Conservation (phyloP, 2,329 filamentous ascomycete species). For the Diaporthe humulicola region DNA sequence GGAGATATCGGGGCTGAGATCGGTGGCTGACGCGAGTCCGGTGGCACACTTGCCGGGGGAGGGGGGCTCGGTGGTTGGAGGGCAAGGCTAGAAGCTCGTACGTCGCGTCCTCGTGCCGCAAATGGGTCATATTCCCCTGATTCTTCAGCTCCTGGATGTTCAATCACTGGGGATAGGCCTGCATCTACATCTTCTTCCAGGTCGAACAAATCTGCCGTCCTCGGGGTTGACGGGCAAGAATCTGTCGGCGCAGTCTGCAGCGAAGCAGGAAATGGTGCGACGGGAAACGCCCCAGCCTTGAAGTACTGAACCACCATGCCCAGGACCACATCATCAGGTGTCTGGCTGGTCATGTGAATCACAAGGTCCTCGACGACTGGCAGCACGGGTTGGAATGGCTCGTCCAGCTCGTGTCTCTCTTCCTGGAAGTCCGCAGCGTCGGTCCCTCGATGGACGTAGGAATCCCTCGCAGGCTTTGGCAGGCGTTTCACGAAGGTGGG, state of each 20-base stretch:
- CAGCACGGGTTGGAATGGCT: slow-evolving; percentile 59
- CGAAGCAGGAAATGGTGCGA: slow-evolving; percentile 29
- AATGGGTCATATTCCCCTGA: slow-evolving; percentile 64
- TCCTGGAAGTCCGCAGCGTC: slow-evolving; percentile 48
- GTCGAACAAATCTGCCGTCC: slow-evolving; percentile 34
- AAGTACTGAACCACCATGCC: slow-evolving; percentile 63
- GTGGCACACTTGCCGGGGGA: slow-evolving; percentile 40
- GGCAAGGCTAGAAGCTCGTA: background rate
- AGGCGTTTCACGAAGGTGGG: slow-evolving; percentile 29
- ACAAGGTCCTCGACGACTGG: slow-evolving; percentile 69
- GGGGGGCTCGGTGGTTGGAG: slow-evolving; percentile 45
- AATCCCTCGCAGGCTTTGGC: slow-evolving; percentile 40
- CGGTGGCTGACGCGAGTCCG: slow-evolving; percentile 52
- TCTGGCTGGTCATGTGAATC: slow-evolving; percentile 64
- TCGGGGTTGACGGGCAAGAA: slow-evolving; percentile 40
- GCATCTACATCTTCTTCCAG: slow-evolving; percentile 31
- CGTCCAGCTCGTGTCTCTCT: slow-evolving; percentile 40
- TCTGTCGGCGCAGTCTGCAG: slow-evolving; percentile 23
- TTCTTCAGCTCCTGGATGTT: slow-evolving; percentile 40
- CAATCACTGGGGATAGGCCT: slow-evolving; percentile 28
- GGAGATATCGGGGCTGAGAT: slow-evolving; percentile 59
- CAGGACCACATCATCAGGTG: slow-evolving; percentile 58
- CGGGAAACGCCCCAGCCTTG: slow-evolving; percentile 53
- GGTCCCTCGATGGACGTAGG: slow-evolving; percentile 56
- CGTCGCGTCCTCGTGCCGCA: slow-evolving; percentile 40